phyloP scores from a whole-genome alignment of 352 stramenopile species.

The Globisporangium solare region DNA sequence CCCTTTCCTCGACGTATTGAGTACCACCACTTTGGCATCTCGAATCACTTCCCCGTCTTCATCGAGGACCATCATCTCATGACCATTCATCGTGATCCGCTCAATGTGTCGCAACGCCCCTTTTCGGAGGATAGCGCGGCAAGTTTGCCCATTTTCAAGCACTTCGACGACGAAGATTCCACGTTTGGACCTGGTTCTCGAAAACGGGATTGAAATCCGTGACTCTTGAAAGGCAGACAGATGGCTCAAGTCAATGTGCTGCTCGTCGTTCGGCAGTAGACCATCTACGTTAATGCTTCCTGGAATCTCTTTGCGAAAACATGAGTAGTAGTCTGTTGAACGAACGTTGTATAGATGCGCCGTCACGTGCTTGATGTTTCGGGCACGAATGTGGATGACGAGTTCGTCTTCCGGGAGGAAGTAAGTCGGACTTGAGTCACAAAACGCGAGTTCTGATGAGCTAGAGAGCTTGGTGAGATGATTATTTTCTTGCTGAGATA shows the following conservation, averaged over 20 bases:
- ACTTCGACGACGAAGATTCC: conserved; percentile 64
- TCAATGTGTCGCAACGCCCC: conserved; percentile 50
- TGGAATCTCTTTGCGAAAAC: conserved; percentile 37
- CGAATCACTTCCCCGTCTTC: conserved; percentile 32
- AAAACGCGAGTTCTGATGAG: conserved; percentile 38
- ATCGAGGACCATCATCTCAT: conserved; percentile 49
- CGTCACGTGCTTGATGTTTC: conserved; percentile 47
- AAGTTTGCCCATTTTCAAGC: conserved; percentile 48
- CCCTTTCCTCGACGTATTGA: conserved; percentile 38
- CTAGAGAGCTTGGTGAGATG: conserved; percentile 15
- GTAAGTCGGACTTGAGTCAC: conserved; percentile 37
- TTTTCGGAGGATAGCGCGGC: conserved; percentile 51
- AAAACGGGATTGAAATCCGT: conserved; percentile 28
- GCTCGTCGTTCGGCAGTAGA: conserved; percentile 50
- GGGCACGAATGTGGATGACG: conserved; percentile 30
- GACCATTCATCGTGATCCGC: conserved; percentile 32
- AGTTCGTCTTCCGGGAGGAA: conserved; percentile 39
- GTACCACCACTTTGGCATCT: conserved; percentile 29
- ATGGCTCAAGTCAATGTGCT: conserved; percentile 42
- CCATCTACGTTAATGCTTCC: conserved; percentile 53
- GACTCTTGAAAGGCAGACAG: conserved; percentile 39
- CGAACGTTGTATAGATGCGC: conserved; percentile 63
- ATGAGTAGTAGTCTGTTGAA: conserved; percentile 50
- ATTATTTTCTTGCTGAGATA: conserved; percentile 19
- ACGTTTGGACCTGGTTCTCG: conserved; percentile 17